phyloP scores from a whole-genome alignment of 306 rosid species.

The Vicia faba region DNA sequence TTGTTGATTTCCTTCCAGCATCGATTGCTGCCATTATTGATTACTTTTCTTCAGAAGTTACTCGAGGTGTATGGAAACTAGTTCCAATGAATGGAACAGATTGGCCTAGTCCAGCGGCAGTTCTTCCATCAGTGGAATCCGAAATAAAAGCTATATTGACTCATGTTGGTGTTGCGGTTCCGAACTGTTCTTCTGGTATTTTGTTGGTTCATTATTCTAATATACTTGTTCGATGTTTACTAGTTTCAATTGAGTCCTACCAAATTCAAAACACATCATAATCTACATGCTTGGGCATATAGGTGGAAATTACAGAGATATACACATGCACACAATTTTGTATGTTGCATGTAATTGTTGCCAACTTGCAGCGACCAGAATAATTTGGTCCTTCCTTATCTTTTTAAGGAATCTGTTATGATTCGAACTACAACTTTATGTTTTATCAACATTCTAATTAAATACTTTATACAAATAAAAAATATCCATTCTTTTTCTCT shows the following conservation, averaged over 20 bases:
- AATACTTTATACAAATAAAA: not conserved
- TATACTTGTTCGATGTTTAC: constrained; percentile 18
- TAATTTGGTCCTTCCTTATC: constrained; percentile 1
- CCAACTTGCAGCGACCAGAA: constrained; percentile 16
- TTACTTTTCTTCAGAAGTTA: constrained; percentile 80
- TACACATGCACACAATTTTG: constrained; percentile 2
- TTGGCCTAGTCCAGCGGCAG: constrained; percentile 88
- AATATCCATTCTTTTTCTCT: not conserved
- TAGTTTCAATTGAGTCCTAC: constrained; percentile 27
- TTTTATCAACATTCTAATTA: constrained; percentile 11
- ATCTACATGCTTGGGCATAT: constrained; percentile 4
- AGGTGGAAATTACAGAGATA: constrained; percentile 23
- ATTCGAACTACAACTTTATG: constrained; percentile 24
- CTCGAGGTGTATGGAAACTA: constrained; percentile 80
- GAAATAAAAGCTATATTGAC: constrained; percentile 67
- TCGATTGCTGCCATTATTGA: constrained; percentile 71
- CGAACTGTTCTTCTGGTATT: constrained; percentile 60
- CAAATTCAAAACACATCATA: constrained; percentile 21
- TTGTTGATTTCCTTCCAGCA: constrained; percentile 81
- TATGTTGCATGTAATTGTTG: constrained; percentile 5
- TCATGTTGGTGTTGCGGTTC: constrained; percentile 67
- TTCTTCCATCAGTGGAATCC: constrained; percentile 58
- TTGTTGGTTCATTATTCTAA: constrained; percentile 34
- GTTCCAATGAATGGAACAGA: constrained; percentile 86
- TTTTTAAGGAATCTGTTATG: constrained; percentile 24